Conservation (phyloP, 2,329 filamentous ascomycete genomes). For the Fusarium veterinarium region DNA sequence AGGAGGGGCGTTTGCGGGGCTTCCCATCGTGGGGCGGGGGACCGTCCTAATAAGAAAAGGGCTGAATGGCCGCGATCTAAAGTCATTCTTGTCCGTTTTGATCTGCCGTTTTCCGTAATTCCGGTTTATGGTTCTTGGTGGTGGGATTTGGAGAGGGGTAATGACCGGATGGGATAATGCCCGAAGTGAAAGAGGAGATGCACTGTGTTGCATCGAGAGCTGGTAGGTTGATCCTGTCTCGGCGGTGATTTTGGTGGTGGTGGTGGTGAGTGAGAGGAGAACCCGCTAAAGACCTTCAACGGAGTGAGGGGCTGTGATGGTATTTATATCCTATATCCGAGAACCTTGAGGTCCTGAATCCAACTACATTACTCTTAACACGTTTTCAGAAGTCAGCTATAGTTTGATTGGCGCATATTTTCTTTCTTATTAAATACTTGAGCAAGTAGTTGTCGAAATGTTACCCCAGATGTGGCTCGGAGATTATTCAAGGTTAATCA, state of each 20-base stretch:
- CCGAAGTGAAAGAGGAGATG: background rate
- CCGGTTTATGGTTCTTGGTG: background rate
- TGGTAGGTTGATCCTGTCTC: background rate
- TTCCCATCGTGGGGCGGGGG: slow-evolving; percentile 21
- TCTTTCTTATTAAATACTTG: background rate
- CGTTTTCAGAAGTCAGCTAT: background rate
- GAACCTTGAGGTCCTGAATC: background rate
- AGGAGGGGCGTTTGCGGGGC: slow-evolving; percentile 36
- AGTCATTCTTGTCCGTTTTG: slow-evolving; percentile 8
- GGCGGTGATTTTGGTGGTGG: background rate
- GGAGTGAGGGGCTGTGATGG: background rate
- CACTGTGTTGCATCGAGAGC: slow-evolving; percentile 14
- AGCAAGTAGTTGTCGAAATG: background rate
- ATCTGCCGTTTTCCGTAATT: slow-evolving; percentile 16
- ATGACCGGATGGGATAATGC: background rate
- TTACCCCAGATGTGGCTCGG: background rate
- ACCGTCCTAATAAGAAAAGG: slow-evolving; percentile 8
- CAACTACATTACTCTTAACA: background rate
- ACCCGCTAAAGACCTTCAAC: background rate
- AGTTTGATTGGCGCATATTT: background rate
- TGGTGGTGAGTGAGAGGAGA: background rate
- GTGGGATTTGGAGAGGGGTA: slow-evolving; percentile 22
- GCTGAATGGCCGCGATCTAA: slow-evolving; percentile 21
- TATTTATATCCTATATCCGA: background rate
- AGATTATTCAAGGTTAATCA: background rate